Base-by-base conservation (phyloP, 1,139 yeast genomes). In the Kurtzmaniella quercitrusa region DNA sequence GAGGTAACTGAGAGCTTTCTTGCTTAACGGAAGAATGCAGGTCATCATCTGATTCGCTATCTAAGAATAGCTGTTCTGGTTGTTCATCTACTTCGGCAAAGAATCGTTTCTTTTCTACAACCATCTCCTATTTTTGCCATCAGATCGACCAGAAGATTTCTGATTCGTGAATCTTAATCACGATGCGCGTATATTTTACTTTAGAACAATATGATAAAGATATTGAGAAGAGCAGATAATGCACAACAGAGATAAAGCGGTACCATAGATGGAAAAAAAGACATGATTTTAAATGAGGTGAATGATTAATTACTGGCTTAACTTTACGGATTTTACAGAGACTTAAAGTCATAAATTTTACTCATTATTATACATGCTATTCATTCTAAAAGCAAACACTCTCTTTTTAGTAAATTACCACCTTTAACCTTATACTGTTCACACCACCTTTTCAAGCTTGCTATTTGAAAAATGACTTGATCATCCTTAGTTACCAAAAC, bases 371-470 rank as follows among this genome's bases (percentile, higher is more conserved):
- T 26, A 26, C 30, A 26, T n/a, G n/a, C n/a, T n/a, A 9, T 9
- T 26, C 30, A 30, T 43, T 45, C 60, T 26, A 66, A 42, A 32
- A 66, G 48, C 35, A 70, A 50, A 49, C 56, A 60, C 19, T 61
- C 61, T 14, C 55, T 55, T 42, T 65, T 58, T 17, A 71, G 47
- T 57, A 63, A 54, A 26, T 14, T 26, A 12, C 30, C 30, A 6
- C 12, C 12, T 26, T 63, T 61, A 7, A 68, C 47, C 2, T 51
- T 47, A 35, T 61, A 56, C 2, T 44, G 41, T 9, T 39, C 36
- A 45, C 73, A 66, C 72, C 74, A 72, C 3, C 45, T 36, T 15
- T 48, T 43, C 12, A 70, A 51, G 38, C 58, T 61, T 2, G 54
- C 64, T 28, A 58, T 19, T 14, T 35, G 36, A 33, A 42, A 30